phyloP scores from a whole-genome alignment of 306 rosid species.

The Gastrolobium villosum region DNA sequence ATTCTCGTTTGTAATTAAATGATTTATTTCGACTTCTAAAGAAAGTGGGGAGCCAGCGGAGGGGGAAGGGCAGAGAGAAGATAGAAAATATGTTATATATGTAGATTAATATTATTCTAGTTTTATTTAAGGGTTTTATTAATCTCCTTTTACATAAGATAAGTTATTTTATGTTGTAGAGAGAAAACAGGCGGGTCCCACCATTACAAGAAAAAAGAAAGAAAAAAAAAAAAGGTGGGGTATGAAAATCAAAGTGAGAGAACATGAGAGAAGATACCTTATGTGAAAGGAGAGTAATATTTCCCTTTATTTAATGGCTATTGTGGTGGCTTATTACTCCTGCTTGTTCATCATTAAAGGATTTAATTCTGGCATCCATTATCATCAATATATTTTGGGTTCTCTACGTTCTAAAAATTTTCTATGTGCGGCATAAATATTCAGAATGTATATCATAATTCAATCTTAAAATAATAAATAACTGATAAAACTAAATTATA shows the following conservation, averaged over 20 bases:
- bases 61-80: not conserved
- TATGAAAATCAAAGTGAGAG: too few relatives aligned
- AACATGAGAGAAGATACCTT: too few relatives aligned
- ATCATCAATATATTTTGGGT: slow-evolving; percentile 37
- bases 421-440: slow-evolving; percentile 39
- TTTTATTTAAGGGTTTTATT: slow-evolving; percentile 34
- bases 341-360: slow-evolving; percentile 40
- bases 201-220: too few relatives aligned
- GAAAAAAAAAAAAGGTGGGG: too few relatives aligned
- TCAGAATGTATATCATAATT: slow-evolving; percentile 20
- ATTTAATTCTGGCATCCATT: slow-evolving; percentile 43
- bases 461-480: slow-evolving; percentile 22
- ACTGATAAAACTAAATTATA: slow-evolving; percentile 9
- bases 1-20: slow-evolving; percentile 32
- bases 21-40: slow-evolving; percentile 34
- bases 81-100: slow-evolving; percentile 17
- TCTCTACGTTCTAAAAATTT: slow-evolving; percentile 34
- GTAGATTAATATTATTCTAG: slow-evolving; percentile 36
- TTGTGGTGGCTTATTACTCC: slow-evolving; percentile 7
- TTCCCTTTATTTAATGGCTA: slow-evolving; percentile 36
- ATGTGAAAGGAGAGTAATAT: too few relatives aligned
- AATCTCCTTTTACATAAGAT: too few relatives aligned
- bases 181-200: too few relatives aligned
- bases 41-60: not conserved
- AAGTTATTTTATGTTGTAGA: too few relatives aligned